These are phyloP conservation scores for Acer negundo DNA, from an alignment of 345 rosid species.

Conservation along the genomic window DNA sequence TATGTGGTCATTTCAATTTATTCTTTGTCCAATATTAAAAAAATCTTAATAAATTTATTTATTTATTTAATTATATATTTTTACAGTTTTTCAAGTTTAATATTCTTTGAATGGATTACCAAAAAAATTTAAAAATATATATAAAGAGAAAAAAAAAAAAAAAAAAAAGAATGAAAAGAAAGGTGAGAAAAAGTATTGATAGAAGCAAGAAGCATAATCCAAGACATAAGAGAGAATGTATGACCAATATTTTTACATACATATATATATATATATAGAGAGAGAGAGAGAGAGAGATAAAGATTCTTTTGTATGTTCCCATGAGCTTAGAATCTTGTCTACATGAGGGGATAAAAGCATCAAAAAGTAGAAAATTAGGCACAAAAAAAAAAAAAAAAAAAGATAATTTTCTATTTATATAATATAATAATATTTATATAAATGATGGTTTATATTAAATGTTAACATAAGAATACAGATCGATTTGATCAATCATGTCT, in stretches of 20 bases:
- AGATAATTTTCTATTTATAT: background rate
- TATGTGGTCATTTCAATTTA: background rate
- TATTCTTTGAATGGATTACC: background rate
- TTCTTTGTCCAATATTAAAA: background rate
- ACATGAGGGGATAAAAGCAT: constrained; percentile 14
- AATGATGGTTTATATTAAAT: too few species aligned
- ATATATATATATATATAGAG: too few species aligned
- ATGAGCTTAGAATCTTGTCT: constrained; percentile 19
- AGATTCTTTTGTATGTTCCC: constrained; percentile 20
- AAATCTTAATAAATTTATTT: background rate
- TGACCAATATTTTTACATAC: background rate
- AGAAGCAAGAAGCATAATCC: constrained; percentile 9
- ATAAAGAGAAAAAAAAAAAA: background rate
- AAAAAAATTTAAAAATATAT: background rate
- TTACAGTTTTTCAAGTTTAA: too few species aligned
- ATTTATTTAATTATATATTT: background rate
- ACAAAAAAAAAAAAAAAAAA: background rate
- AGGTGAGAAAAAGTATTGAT: background rate
- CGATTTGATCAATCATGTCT: too few species aligned
- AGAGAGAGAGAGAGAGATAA: constrained; percentile 9
- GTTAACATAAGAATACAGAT: too few species aligned
- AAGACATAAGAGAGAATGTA: background rate
- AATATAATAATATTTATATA: too few species aligned
- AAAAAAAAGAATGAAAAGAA: constrained; percentile 4
- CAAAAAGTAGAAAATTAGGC: background rate